Evolutionary conservation across 306 rosid species (phyloP), one percentile per base, ranked within the genome.

Genomic region (Cucurbita maxima): DNA sequence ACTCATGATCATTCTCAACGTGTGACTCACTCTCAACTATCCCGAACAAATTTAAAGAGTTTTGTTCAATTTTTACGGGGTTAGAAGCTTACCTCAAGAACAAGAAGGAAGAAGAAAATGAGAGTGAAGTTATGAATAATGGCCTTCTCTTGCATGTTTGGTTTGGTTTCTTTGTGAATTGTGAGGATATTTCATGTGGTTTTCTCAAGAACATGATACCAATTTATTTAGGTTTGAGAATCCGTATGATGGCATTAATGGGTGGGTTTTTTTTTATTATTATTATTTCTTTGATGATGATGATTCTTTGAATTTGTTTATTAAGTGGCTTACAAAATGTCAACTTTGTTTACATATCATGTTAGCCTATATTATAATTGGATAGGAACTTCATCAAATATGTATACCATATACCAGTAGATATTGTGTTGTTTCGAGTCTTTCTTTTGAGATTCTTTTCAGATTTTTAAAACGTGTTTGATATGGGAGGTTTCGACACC

Each of bases 51-150:
- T 22, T 2, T 30, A 30, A 3, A 30, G 34, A 1, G 34, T 30
- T 30, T 30, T 30, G 34, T 30, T 30, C 34, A 3, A 30, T 30
- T 30, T 30, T 52, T 7, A 64, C 41, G 54, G n/a, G 37, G 44
- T 68, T 34, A 30, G n/a, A 22, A 68, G 41, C 73, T 68, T 68
- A 68, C 73, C 56, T 10, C 73, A 22, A 45, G 53, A 68, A 68
- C 57, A 12, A 68, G 73, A 22, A 68, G 56, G 57, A 68, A 47
- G 56, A 3, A 14, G 57, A 25, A 47, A 68, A 68, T 12, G 41
- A 47, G 12, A 5, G 43, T 47, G 22, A 50, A 47, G 25, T 68
- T 22, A 50, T 10, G 48, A 50, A 47, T 14, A 30, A 0, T 37
- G 3, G 57, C 12, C 73, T 45, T 43, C 57, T 45, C 73, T 22